Conservation (phyloP, 257 asterid genomes). For the Parsonsia alboflavescens region DNA sequence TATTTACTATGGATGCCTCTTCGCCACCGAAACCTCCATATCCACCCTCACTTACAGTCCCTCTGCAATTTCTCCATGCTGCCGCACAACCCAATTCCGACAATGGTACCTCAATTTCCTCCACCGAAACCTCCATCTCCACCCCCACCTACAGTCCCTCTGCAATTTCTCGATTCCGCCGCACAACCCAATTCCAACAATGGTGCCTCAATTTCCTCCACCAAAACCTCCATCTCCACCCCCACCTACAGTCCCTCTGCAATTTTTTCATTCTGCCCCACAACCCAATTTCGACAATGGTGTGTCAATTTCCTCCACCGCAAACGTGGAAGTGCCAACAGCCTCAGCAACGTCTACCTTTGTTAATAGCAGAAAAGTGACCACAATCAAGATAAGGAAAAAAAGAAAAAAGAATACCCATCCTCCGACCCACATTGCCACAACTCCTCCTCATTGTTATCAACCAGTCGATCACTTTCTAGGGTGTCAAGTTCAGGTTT, state of each 20-base stretch:
- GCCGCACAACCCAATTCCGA: slow-evolving; percentile 2
- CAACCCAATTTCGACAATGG: slow-evolving; percentile 14
- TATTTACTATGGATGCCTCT: slow-evolving; percentile 35
- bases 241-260: slow-evolving; percentile 15
- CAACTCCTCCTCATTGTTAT: slow-evolving; percentile 30
- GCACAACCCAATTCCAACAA: slow-evolving; percentile 3
- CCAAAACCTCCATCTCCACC: no score
- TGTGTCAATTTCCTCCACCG: slow-evolving; percentile 20
- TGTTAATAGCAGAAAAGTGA: slow-evolving; percentile 13
- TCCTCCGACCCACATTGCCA: slow-evolving; percentile 32
- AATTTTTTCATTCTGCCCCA: not conserved
- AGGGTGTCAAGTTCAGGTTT: slow-evolving; percentile 27
- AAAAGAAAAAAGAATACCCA: slow-evolving; percentile 33
- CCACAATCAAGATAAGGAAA: slow-evolving; percentile 14
- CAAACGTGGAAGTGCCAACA: slow-evolving; percentile 25
- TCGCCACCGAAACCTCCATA: slow-evolving; percentile 18
- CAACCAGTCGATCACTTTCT: slow-evolving; percentile 27
- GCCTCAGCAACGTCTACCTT: slow-evolving; percentile 22
- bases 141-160: slow-evolving; percentile 17
- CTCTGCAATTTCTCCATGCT: slow-evolving; percentile 1
- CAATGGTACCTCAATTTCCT: slow-evolving; percentile 17
- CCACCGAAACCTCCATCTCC: no score
- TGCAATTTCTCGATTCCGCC: not conserved
- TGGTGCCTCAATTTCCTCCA: slow-evolving; percentile 19
- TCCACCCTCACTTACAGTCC: slow-evolving; percentile 20